Evolutionary conservation across 495 filamentous ascomycete species (phyloP).

Genomic region (Lepraria neglecta): DNA sequence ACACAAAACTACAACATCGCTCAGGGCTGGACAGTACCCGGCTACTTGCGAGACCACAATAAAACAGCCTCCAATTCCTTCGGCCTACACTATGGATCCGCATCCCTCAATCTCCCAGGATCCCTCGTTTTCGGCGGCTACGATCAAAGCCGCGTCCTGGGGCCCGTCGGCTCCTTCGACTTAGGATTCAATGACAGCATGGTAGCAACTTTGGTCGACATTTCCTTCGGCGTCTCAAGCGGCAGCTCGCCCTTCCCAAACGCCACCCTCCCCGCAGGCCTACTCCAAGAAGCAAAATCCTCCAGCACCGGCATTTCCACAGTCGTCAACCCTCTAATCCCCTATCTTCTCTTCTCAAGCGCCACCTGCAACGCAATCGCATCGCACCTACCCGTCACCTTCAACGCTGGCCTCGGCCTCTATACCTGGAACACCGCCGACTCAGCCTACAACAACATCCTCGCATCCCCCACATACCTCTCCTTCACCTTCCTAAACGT

Average conservation of each 20-base stretch:
- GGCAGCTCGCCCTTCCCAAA: too few species aligned
- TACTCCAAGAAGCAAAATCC: too few species aligned
- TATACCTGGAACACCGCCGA: slow-evolving; percentile 46
- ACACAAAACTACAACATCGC: too few species aligned
- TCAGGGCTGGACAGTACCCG: slow-evolving; percentile 3
- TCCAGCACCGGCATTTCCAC: too few species aligned
- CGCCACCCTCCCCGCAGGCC: too few species aligned
- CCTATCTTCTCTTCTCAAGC: slow-evolving; percentile 46
- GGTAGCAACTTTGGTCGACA: too few species aligned
- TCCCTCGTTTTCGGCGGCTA: slow-evolving; percentile 47
- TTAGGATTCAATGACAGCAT: too few species aligned
- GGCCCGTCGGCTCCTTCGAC: neutral
- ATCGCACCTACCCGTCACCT: slow-evolving; percentile 41
- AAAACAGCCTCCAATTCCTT: slow-evolving; percentile 44
- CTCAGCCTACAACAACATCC: slow-evolving; percentile 32
- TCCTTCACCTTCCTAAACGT: slow-evolving; percentile 22
- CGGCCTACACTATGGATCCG: slow-evolving; percentile 50
- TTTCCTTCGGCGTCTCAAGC: too few species aligned
- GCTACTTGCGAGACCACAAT: neutral
- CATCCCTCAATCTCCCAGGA: slow-evolving; percentile 32
- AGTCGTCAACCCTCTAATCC: slow-evolving; percentile 13
- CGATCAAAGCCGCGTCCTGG: slow-evolving; percentile 40
- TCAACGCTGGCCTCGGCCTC: slow-evolving; percentile 34
- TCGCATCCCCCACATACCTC: slow-evolving; percentile 20
- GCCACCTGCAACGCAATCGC: slow-evolving; percentile 47